Percentiles rank a stretch among this genome's conserved stretches.
Evolutionary conservation across 305 asterid species (phyloP).

Genomic region (Fraxinus greggii): DNA sequence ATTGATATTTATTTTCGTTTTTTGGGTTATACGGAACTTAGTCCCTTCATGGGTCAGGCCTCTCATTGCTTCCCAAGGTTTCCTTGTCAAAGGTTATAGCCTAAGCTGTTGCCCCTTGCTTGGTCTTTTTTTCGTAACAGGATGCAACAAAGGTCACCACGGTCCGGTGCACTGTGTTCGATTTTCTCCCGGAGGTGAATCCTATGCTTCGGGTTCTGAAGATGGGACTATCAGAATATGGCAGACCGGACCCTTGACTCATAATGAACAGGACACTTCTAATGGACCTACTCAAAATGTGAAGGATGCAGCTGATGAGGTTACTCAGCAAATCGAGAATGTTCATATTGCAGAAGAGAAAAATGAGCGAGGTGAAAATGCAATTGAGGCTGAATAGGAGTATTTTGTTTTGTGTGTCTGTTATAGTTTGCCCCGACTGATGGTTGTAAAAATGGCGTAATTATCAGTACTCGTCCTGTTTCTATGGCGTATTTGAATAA

Average conservation of each 20-base stretch:
- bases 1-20: not conserved
- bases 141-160: constrained; percentile 98
- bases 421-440: constrained; percentile 26
- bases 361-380: constrained; percentile 33
- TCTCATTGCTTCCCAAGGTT: not conserved
- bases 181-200: constrained; percentile 91
- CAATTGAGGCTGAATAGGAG: constrained; percentile 31
- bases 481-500: constrained; percentile 26
- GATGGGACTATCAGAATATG: constrained; percentile 96
- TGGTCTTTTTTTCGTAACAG: constrained; percentile 29
- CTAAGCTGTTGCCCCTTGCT: not conserved
- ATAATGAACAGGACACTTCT: constrained; percentile 40
- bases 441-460: constrained; percentile 43
- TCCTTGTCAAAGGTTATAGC: not conserved
- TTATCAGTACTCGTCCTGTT: constrained; percentile 21
- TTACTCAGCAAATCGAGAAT: constrained; percentile 58
- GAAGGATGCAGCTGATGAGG: constrained; percentile 48
- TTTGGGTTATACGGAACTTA: not conserved
- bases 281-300: constrained; percentile 40
- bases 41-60: not conserved
- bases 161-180: constrained; percentile 98
- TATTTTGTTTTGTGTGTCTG: constrained; percentile 24
- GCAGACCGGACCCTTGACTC: constrained; percentile 62
- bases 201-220: constrained; percentile 94
- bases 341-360: constrained; percentile 42